Base-by-base conservation (phyloP, 441 rosid genomes). In the Dalechampia spathulata region DNA sequence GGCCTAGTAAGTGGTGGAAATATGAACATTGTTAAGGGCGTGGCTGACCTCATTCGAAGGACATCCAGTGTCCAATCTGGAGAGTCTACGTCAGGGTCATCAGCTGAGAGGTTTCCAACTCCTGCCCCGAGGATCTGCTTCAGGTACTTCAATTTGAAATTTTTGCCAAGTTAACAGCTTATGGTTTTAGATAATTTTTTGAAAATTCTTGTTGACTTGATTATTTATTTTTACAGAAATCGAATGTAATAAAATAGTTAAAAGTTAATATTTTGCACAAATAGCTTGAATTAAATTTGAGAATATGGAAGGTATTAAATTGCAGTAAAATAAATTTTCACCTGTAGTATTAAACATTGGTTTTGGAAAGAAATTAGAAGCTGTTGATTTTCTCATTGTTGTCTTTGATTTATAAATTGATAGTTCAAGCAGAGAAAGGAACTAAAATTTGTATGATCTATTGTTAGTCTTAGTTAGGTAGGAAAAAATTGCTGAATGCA, bases 1-100 rank as follows among this genome's bases (percentile, higher is more conserved):
- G 49, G 26, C 39, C 44, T 57, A 57, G 60, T 49, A 51, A 38
- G 59, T 55, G 12, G 69, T 44, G 55, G 62, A 63, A 74, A 66
- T 66, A 85, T 85, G 93, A 85, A 85, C 71, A 80, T 85, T 25
- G 93, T 85, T 26, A 85, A 80, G 73, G 89, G 93, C 40, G 89
- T 85, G 57, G 89, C 93, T 22, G 89, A 82, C 72, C 86, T 85
- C 59, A 80, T 85, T 46, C 86, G 93, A 49, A 71, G 89, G 76
- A 65, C 85, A 21, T 75, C 89, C 49, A 55, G 77, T 60, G 63
- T 70, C 49, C 77, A 72, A 55, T 41, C 68, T 54, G 81, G 67
- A 46, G 86, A 78, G 51, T 78, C 80, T 26, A 26, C 67, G 52
- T 49, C 71, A 0, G 78, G 79, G 52, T 54, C 68, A 37, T 68